These are phyloP conservation scores for Auricularia cornea DNA, from an alignment of 768 basidiomycete genomes.

Conservation along the genomic window DNA sequence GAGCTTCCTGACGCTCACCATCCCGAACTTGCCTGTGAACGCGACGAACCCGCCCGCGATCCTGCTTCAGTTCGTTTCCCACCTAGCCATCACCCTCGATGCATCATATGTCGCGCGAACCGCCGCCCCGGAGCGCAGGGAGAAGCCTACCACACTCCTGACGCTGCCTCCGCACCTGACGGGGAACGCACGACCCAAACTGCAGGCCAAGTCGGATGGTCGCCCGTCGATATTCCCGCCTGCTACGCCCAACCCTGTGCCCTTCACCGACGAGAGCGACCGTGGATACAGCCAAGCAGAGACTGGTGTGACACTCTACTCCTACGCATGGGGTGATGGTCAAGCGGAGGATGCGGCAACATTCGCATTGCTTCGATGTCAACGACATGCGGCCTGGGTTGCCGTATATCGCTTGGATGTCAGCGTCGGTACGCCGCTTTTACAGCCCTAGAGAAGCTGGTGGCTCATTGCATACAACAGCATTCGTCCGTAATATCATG, in stretches of 20 bases:
- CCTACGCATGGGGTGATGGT: slow-evolving; percentile 69
- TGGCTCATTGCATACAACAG: slow-evolving; percentile 29
- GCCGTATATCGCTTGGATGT: slow-evolving; percentile 70
- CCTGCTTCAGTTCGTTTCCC: slow-evolving; percentile 54
- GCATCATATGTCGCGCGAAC: slow-evolving; percentile 59
- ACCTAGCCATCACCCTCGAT: slow-evolving; percentile 71
- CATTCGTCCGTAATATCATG: slow-evolving; percentile 63
- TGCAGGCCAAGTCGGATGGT: slow-evolving; percentile 24
- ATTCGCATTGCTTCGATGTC: slow-evolving; percentile 62
- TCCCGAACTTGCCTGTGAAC: neutral
- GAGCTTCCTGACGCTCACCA: slow-evolving; percentile 1
- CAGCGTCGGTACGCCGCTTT: slow-evolving; percentile 61
- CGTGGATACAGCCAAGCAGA: slow-evolving; percentile 69
- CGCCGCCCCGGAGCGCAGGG: slow-evolving; percentile 31
- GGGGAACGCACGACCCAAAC: slow-evolving; percentile 26
- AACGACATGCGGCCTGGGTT: slow-evolving; percentile 56
- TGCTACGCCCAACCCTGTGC: slow-evolving; percentile 76
- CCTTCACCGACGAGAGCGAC: slow-evolving; percentile 63
- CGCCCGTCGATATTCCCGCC: slow-evolving; percentile 72
- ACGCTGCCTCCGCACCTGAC: slow-evolving; percentile 27
- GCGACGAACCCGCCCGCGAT: slow-evolving; percentile 16
- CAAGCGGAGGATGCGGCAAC: slow-evolving; percentile 34
- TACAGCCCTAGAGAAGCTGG: neutral
- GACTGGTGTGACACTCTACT: slow-evolving; percentile 55
- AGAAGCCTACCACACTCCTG: slow-evolving; percentile 26